phyloP scores from a whole-genome alignment of 1,284 basidiomycete genomes.

The Austroboletus olivaceoglutinosus region DNA sequence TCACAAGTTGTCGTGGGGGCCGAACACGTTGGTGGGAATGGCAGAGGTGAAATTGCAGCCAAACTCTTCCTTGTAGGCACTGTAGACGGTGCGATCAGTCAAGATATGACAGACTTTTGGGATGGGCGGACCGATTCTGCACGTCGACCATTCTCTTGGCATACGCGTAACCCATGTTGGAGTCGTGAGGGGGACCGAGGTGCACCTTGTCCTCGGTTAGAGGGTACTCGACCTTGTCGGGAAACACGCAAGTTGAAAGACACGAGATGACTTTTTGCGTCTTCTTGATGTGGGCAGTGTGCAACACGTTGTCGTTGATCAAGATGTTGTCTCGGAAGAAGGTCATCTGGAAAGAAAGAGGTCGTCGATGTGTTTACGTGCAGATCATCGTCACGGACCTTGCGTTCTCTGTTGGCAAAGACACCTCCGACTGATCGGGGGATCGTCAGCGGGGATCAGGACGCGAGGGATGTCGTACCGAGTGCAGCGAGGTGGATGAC shows the following conservation, averaged over 20 bases:
- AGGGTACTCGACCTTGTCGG: slow-evolving; percentile 83
- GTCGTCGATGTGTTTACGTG: background rate
- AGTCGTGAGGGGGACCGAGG: slow-evolving; percentile 81
- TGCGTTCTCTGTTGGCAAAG: slow-evolving; percentile 90
- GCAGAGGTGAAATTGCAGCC: slow-evolving; percentile 89
- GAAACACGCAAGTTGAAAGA: slow-evolving; percentile 86
- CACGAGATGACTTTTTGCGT: slow-evolving; percentile 79
- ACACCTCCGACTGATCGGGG: slow-evolving; percentile 74
- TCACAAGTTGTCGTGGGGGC: slow-evolving; percentile 79
- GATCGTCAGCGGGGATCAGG: slow-evolving; percentile 6
- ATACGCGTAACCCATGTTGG: slow-evolving; percentile 91
- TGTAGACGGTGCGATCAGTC: slow-evolving; percentile 28
- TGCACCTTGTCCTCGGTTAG: slow-evolving; percentile 90
- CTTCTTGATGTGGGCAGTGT: slow-evolving; percentile 63
- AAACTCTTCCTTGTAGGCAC: slow-evolving; percentile 88
- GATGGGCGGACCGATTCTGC: slow-evolving; percentile 75
- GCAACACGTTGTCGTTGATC: slow-evolving; percentile 89
- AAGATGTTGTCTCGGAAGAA: slow-evolving; percentile 88
- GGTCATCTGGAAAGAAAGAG: slow-evolving; percentile 50
- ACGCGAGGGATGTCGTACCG: slow-evolving; percentile 45
- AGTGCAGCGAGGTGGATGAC: slow-evolving; percentile 88
- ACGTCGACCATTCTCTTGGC: slow-evolving; percentile 93
- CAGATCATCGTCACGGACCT: slow-evolving; percentile 43
- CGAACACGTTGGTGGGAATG: slow-evolving; percentile 91
- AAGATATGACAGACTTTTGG: background rate